These are phyloP conservation scores for Fusarium globosum DNA, from an alignment of 2,329 filamentous ascomycete species.

Conservation along the genomic window DNA sequence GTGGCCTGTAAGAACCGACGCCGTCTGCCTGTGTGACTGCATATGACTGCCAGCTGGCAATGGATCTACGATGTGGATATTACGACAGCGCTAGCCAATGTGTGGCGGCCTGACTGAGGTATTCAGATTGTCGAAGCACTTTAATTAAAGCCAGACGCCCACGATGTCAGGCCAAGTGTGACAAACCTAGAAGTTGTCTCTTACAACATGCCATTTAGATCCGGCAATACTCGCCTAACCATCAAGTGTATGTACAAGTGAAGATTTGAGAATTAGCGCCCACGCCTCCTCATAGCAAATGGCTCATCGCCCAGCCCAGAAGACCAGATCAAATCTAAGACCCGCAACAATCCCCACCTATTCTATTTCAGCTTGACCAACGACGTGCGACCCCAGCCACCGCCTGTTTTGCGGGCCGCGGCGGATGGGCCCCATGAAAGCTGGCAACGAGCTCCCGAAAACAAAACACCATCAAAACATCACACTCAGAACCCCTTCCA, in stretches of 20 bases:
- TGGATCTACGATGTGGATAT: constrained; percentile 35
- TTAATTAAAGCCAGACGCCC: constrained; percentile 28
- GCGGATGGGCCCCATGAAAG: constrained; percentile 42
- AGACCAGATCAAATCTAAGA: constrained; percentile 42
- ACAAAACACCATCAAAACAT: constrained; percentile 47
- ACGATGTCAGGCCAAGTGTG: constrained; percentile 18
- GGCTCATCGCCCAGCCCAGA: constrained; percentile 13
- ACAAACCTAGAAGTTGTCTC: constrained; percentile 25
- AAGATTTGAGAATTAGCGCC: constrained; percentile 17
- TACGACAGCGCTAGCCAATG: constrained; percentile 38
- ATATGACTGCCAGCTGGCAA: constrained; percentile 48
- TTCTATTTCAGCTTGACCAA: constrained; percentile 36
- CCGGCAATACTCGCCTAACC: not conserved
- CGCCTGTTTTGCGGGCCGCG: constrained; percentile 45
- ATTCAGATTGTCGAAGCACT: constrained; percentile 15
- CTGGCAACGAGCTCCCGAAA: constrained; percentile 42
- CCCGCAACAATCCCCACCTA: constrained; percentile 24
- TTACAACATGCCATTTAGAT: constrained; percentile 10
- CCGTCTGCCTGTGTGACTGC: constrained; percentile 41
- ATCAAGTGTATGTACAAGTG: not conserved
- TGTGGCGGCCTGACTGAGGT: constrained; percentile 45
- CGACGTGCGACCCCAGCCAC: constrained; percentile 45
- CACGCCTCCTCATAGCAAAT: constrained; percentile 6
- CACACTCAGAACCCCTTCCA: constrained; percentile 11
- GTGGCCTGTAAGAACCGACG: not conserved